Conservation (phyloP, 768 basidiomycete species). For the Mycena haematopus region DNA sequence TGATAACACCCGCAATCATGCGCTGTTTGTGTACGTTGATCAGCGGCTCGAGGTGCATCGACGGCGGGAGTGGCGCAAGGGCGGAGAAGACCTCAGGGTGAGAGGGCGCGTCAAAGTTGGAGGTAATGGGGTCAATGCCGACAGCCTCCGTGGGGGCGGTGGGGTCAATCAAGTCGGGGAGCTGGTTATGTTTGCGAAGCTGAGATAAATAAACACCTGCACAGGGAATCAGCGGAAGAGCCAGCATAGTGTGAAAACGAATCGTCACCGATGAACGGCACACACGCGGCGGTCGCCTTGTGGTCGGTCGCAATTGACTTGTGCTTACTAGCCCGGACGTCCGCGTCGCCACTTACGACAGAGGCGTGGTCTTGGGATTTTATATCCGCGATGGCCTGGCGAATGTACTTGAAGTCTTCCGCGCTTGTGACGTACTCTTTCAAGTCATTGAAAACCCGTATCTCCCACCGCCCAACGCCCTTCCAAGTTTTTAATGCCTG, state of each 20-base stretch:
- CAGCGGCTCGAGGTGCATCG: slow-evolving; percentile 84
- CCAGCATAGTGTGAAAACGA: background rate
- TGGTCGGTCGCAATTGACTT: slow-evolving; percentile 47
- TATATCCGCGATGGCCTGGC: slow-evolving; percentile 69
- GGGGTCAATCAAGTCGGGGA: slow-evolving; percentile 85
- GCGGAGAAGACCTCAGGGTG: slow-evolving; percentile 83
- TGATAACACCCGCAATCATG: slow-evolving; percentile 80
- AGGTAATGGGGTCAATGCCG: slow-evolving; percentile 64
- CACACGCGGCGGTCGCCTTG: slow-evolving; percentile 58
- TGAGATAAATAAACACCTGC: slow-evolving; percentile 81
- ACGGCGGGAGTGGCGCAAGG: slow-evolving; percentile 71
- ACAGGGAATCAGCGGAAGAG: slow-evolving; percentile 16
- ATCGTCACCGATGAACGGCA: slow-evolving; percentile 80
- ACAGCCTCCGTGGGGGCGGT: slow-evolving; percentile 77
- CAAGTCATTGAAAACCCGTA: slow-evolving; percentile 75
- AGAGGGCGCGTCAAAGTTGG: slow-evolving; percentile 70
- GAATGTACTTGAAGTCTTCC: slow-evolving; percentile 79
- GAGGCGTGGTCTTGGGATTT: slow-evolving; percentile 68
- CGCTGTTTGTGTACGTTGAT: slow-evolving; percentile 93
- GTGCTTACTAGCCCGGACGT: slow-evolving; percentile 44
- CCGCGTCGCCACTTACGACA: slow-evolving; percentile 53
- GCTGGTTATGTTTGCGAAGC: slow-evolving; percentile 63
- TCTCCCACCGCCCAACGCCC: slow-evolving; percentile 72
- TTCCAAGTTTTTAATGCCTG: slow-evolving; percentile 73
- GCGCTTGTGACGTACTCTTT: slow-evolving; percentile 65